phyloP scores from a whole-genome alignment of 768 basidiomycete genomes.

The Thelephora aurantiotincta region DNA sequence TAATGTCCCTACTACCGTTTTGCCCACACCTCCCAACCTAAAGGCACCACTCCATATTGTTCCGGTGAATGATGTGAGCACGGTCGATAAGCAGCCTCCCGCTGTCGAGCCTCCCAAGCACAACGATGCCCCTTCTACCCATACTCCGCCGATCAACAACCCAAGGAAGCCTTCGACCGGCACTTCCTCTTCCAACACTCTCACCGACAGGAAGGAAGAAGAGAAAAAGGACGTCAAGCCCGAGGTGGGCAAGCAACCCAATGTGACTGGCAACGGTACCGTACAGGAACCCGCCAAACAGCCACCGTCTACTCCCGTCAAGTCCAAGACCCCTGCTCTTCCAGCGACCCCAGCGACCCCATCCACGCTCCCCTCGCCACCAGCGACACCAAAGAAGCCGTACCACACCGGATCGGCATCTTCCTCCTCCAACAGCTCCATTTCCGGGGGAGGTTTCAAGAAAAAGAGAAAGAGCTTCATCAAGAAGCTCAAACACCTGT shows the following conservation, averaged over 20 bases:
- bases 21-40: too few species aligned
- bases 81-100: too few species aligned
- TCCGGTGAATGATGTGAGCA: too few species aligned
- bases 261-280: background rate
- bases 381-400: background rate
- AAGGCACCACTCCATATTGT: too few species aligned
- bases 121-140: background rate
- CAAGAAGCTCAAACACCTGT: background rate
- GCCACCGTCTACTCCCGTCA: too few species aligned
- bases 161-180: background rate
- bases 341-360: too few species aligned
- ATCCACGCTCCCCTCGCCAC: background rate
- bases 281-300: too few species aligned
- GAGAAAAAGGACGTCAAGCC: background rate
- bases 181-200: background rate
- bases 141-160: background rate
- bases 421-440: background rate
- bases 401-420: background rate
- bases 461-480: background rate
- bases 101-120: background rate
- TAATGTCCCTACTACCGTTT: too few species aligned
- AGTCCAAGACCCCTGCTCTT: too few species aligned
- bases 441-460: background rate
- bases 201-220: too few species aligned
- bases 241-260: background rate